Evolutionary conservation across 306 rosid species (phyloP).

Genomic region (Delonix regia): DNA sequence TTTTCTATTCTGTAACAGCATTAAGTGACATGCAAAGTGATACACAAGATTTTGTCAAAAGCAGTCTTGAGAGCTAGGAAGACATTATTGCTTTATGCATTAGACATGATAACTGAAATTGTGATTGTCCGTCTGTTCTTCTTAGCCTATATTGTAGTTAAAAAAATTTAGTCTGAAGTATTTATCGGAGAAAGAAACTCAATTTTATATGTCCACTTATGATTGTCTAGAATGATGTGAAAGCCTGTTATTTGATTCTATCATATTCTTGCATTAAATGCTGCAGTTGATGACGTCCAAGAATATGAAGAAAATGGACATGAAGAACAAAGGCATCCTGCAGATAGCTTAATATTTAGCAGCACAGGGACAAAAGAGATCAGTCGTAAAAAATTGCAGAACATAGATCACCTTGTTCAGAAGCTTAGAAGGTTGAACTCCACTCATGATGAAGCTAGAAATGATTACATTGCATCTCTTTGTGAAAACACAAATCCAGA

Average conservation of each 20-base stretch:
- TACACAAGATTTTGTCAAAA: background rate
- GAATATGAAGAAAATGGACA: constrained; percentile 37
- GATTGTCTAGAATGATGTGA: background rate
- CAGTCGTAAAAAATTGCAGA: constrained; percentile 60
- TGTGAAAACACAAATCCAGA: constrained; percentile 73
- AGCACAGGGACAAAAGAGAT: constrained; percentile 47
- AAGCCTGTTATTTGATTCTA: background rate
- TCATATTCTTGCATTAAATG: constrained; percentile 21
- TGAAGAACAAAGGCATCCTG: constrained; percentile 53
- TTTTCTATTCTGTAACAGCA: no score
- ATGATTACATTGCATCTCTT: constrained; percentile 69
- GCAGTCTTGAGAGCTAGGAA: background rate
- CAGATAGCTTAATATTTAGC: constrained; percentile 34
- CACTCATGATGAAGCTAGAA: constrained; percentile 68
- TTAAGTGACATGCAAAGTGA: no score
- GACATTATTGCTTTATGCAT: background rate
- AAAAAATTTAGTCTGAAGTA: background rate
- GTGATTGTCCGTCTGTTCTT: background rate
- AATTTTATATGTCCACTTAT: background rate
- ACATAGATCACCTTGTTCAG: constrained; percentile 67
- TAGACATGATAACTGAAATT: background rate
- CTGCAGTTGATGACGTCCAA: constrained; percentile 49
- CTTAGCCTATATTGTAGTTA: background rate
- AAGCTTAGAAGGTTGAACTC: constrained; percentile 71
- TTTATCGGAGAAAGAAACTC: background rate